Conservation (phyloP, 805 yeast species). For the Candida jianshihensis region DNA sequence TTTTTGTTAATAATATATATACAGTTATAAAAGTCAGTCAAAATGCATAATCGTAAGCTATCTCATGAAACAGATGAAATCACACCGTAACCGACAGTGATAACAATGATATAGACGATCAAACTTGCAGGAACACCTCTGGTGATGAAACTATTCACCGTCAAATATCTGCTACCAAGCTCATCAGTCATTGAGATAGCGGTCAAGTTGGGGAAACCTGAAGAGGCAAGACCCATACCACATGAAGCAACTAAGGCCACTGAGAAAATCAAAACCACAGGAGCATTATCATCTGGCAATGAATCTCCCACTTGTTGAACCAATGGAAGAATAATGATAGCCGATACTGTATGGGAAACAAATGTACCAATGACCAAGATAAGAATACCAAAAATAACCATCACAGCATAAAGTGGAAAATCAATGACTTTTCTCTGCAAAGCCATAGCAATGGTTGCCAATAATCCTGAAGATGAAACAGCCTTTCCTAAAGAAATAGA, state of each 20-base stretch:
- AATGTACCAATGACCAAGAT: constrained; percentile 86
- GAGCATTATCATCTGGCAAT: constrained; percentile 67
- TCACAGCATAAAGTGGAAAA: constrained; percentile 58
- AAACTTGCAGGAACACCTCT: constrained; percentile 88
- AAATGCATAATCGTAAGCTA: neutral
- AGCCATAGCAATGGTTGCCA: constrained; percentile 66
- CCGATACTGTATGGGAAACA: constrained; percentile 95
- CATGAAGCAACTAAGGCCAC: constrained; percentile 70
- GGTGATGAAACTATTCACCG: constrained; percentile 74
- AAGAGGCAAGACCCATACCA: constrained; percentile 96
- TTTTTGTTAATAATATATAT: too few species aligned
- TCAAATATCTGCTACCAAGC: constrained; percentile 80
- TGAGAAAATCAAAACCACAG: constrained; percentile 33
- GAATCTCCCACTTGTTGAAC: constrained; percentile 80
- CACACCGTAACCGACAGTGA: constrained; percentile 75
- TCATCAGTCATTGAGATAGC: constrained; percentile 93
- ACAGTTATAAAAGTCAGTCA: too few species aligned
- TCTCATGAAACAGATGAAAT: constrained; percentile 34
- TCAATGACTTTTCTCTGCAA: constrained; percentile 62
- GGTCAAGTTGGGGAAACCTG: constrained; percentile 98
- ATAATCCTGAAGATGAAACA: constrained; percentile 83
- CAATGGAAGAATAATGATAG: constrained; percentile 83
- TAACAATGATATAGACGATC: constrained; percentile 61
- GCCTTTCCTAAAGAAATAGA: constrained; percentile 93
- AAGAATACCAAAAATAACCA: constrained; percentile 75